A percentile compares a stretch with the other conserved stretches of the same genome.
These are phyloP conservation scores for Torrubiella hemipterigena DNA, from an alignment of 2,329 filamentous ascomycete species.

Conservation along the genomic window DNA sequence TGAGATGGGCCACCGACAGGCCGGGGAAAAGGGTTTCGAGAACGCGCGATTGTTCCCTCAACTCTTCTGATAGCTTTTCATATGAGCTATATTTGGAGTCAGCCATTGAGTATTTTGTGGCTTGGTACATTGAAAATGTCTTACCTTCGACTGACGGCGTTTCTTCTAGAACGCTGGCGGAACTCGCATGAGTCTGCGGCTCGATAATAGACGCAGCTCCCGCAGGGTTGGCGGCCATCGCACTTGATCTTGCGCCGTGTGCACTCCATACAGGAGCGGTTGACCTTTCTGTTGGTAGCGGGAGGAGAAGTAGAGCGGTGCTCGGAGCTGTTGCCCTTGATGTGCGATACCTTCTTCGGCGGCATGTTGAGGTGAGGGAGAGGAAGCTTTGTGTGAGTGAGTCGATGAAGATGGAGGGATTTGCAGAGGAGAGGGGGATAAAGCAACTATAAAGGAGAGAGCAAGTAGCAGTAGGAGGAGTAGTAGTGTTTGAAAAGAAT, in stretches of 20 bases:
- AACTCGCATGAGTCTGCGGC: constrained; percentile 15
- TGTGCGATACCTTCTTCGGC: too few species aligned
- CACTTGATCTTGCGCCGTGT: constrained; percentile 22
- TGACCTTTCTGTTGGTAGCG: constrained; percentile 5
- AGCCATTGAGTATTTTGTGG: background rate
- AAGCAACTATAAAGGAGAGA: too few species aligned
- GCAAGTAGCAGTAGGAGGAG: too few species aligned
- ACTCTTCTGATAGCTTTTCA: constrained; percentile 13
- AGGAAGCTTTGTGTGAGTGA: too few species aligned
- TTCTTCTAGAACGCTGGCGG: constrained; percentile 16
- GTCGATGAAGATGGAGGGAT: too few species aligned
- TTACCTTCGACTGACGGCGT: constrained; percentile 17
- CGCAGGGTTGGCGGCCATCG: constrained; percentile 23
- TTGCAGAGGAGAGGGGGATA: too few species aligned
- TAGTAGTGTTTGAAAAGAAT: too few species aligned
- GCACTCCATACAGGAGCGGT: constrained; percentile 15
- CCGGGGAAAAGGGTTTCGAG: constrained; percentile 13
- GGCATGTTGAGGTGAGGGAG: too few species aligned
- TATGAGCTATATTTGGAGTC: constrained; percentile 9
- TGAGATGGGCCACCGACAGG: constrained; percentile 7
- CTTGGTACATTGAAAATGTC: constrained; percentile 1
- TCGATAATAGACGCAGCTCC: constrained; percentile 23
- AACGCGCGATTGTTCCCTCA: constrained; percentile 11
- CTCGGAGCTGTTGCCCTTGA: too few species aligned
- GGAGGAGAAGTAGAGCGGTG: constrained; percentile 3